Evolutionary conservation across 305 asterid genomes (phyloP).

Genomic region (Solanum aculeatissimum): DNA sequence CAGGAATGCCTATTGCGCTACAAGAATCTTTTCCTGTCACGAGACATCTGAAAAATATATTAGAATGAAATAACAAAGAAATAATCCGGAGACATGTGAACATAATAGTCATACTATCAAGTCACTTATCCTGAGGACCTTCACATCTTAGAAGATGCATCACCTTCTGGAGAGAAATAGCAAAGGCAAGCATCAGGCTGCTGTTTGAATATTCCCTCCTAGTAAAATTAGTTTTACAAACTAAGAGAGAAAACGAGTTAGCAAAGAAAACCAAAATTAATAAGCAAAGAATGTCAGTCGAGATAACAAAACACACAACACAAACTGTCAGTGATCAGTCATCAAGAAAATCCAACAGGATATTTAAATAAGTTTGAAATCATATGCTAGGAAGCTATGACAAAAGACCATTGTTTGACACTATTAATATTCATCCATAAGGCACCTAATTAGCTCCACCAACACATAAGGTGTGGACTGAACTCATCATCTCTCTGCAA

Average conservation of each 20-base stretch:
- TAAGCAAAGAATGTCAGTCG: constrained; percentile 8
- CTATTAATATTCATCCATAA: constrained; percentile 16
- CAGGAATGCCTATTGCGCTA: constrained; percentile 20
- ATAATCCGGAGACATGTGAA: constrained; percentile 11
- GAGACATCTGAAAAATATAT: constrained; percentile 36
- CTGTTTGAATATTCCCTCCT: constrained; percentile 23
- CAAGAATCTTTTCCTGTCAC: constrained; percentile 37
- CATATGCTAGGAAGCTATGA: constrained; percentile 26
- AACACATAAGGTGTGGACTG: constrained; percentile 8
- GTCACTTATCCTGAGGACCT: constrained; percentile 37
- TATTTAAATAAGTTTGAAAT: constrained; percentile 7
- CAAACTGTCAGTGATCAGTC: constrained; percentile 29
- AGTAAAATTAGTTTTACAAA: constrained; percentile 5
- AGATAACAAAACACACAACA: constrained; percentile 11
- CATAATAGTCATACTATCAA: constrained; percentile 5
- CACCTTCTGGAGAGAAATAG: constrained; percentile 31
- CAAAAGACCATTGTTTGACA: background rate
- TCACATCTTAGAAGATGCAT: constrained; percentile 30
- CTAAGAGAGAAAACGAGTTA: constrained; percentile 6
- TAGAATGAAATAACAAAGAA: constrained; percentile 18
- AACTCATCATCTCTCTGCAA: constrained; percentile 12
- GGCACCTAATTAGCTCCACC: constrained; percentile 38
- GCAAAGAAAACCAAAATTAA: constrained; percentile 2
- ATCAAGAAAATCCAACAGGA: constrained; percentile 11
- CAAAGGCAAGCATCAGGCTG: constrained; percentile 37